These are phyloP conservation scores for Dendrocalamus sinicus DNA, from an alignment of 176 grass and related monocot species.

Conservation along the genomic window DNA sequence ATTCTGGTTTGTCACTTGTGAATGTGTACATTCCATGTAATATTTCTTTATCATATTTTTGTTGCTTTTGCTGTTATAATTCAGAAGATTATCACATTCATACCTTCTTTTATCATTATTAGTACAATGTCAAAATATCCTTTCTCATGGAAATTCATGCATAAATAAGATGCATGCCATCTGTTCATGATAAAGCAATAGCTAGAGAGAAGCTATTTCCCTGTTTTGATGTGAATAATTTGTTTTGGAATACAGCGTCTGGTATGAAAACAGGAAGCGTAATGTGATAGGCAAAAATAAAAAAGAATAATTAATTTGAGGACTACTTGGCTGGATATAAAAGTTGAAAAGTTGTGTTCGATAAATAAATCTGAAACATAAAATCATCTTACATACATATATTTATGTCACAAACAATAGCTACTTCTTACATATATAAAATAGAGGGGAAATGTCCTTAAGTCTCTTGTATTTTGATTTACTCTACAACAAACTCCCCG, in stretches of 20 bases:
- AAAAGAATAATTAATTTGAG: constrained; percentile 1
- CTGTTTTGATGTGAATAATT: background rate
- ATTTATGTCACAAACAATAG: background rate
- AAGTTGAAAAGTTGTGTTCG: background rate
- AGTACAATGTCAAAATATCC: no score
- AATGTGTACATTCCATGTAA: background rate
- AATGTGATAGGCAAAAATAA: background rate
- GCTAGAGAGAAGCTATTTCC: background rate
- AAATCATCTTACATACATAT: background rate
- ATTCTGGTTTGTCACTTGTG: background rate
- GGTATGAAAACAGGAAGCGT: background rate
- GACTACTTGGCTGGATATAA: background rate
- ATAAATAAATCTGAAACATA: background rate
- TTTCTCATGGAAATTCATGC: no score
- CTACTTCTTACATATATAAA: background rate
- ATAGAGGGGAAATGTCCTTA: background rate
- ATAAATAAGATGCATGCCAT: background rate
- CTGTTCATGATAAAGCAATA: constrained; percentile 11
- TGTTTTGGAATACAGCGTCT: background rate
- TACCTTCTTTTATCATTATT: no score
- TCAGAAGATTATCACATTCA: background rate
- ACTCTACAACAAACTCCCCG: no score
- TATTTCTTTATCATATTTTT: background rate
- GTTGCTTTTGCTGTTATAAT: background rate
- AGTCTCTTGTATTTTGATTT: background rate